Evolutionary conservation across 306 rosid genomes (phyloP), one percentile per base, ranked within the genome.

Genomic region (Castanospermum australe): DNA sequence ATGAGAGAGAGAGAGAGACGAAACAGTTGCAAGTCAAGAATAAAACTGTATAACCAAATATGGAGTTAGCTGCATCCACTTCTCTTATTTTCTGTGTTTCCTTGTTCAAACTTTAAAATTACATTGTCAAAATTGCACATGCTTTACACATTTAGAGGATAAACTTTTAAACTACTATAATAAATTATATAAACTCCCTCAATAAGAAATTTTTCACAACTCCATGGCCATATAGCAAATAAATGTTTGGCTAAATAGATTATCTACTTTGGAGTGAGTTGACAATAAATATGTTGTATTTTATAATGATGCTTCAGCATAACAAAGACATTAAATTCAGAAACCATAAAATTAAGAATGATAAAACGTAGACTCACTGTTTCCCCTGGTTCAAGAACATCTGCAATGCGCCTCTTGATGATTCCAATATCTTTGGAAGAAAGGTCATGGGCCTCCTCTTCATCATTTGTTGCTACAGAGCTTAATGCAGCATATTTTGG

Each of bases 371-470:
- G 57, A 50, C 75, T 73, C 59, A 89, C 98, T 32, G 97, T 95
- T 88, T 95, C 99, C 33, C 88, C 96, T 6, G 94, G 89, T 87
- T 85, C 92, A 54, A 95, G 96, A 48, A 75, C 83, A 83, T 91
- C 83, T 41, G 98, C 92, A 75, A 95, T 91, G 51, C 97, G 92
- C 84, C 99, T 86, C 88, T 95, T 95, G 22, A 93, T 93, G 87
- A 25, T 79, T 78, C 75, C 99, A 59, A 93, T 60, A 22, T 87
- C 97, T 47, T 83, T 84, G 69, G 97, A 67, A 47, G 97, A 82
- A 76, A 91, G 96, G 42, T 93, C 96, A 38, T 75, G 42, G 21
- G 60, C 36, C 83, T 80, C 89, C 61, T 86, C 92, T 63, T 88
- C 89, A 60, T 81, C 75, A 65, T 60, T 86, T 41, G 67, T 80